phyloP scores from a whole-genome alignment of 768 basidiomycete genomes.

The Lactarius indigo region DNA sequence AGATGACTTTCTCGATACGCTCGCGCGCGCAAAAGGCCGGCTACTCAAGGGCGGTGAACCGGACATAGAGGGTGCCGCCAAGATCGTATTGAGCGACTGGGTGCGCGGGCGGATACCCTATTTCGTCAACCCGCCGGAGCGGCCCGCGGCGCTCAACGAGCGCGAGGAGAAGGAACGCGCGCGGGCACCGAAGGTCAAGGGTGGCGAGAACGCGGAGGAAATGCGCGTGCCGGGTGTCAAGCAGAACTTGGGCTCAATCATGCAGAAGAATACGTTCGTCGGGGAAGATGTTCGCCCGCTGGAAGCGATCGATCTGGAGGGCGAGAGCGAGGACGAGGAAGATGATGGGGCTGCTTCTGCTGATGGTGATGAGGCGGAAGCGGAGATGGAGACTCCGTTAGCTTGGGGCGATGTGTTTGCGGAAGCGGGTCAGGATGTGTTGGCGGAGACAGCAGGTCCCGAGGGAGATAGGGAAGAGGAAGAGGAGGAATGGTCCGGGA shows the following conservation, averaged over 20 bases:
- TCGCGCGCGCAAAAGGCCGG: conserved; percentile 90
- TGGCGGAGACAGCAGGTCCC: conserved; percentile 19
- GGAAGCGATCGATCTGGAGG: conserved; percentile 44
- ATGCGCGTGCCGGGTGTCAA: conserved; percentile 58
- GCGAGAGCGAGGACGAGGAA: conserved; percentile 32
- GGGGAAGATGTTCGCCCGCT: conserved; percentile 76
- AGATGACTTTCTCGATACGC: conserved; percentile 74
- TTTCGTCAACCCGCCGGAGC: conserved; percentile 90
- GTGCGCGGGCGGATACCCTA: conserved; percentile 95
- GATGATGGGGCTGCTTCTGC: conserved; percentile 42
- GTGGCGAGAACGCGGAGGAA: conserved; percentile 30
- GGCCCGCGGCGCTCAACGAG: conserved; percentile 65
- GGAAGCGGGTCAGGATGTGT: conserved; percentile 35
- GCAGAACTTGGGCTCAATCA: conserved; percentile 83
- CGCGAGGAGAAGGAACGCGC: conserved; percentile 45
- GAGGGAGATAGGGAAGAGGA: conserved; percentile 31
- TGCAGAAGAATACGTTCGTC: conserved; percentile 85
- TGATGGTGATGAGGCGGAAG: conserved; percentile 38
- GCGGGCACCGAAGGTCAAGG: conserved; percentile 45
- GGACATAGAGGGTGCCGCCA: conserved; percentile 86
- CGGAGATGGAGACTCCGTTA: conserved; percentile 45
- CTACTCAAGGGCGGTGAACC: conserved; percentile 94
- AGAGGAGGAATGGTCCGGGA: conserved; percentile 29
- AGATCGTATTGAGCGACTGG: conserved; percentile 95
- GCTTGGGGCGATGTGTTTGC: conserved; percentile 88